Percentiles rank a stretch among this genome's conserved stretches.
Conservation (phyloP, 148 eudicot genomes). For the Spergularia marina region DNA sequence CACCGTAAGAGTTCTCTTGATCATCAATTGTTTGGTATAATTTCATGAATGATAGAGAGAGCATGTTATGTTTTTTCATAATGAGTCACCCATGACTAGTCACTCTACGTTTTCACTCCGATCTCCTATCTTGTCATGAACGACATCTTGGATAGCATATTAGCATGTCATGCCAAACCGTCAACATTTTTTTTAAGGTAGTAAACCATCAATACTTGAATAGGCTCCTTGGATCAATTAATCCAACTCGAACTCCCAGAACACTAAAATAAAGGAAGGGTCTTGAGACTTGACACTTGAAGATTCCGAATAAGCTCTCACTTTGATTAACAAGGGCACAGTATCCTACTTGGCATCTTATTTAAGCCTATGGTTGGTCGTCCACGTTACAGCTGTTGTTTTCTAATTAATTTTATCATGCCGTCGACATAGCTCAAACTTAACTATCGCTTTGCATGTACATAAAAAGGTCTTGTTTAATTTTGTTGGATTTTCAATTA, state of each 20-base stretch:
- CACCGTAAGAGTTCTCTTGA: too few relatives aligned
- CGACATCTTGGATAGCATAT: too few relatives aligned
- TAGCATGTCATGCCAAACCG: too few relatives aligned
- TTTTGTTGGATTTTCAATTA: not conserved
- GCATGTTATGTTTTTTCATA: too few relatives aligned
- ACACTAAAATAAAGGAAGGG: not conserved
- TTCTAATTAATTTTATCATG: conserved; percentile 18
- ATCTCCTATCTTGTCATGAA: too few relatives aligned
- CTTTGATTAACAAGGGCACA: not conserved
- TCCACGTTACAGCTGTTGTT: not conserved
- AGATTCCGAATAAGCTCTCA: conserved; percentile 17
- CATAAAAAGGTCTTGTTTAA: too few relatives aligned
- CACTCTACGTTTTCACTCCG: too few relatives aligned
- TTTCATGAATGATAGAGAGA: too few relatives aligned
- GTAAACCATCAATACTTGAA: not conserved
- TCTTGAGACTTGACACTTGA: not conserved
- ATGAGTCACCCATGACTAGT: too few relatives aligned
- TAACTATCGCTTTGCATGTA: not conserved
- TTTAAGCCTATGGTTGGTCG: not conserved
- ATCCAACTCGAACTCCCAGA: conserved; percentile 19
- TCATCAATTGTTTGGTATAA: too few relatives aligned
- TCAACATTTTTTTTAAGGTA: too few relatives aligned
- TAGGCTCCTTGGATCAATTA: not conserved
- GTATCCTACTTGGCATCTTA: conserved; percentile 9
- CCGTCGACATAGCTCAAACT: not conserved